Evolutionary conservation across 2,329 filamentous ascomycete species (phyloP), one percentile per base, ranked within the genome.

Genomic region (Botrytis elliptica): DNA sequence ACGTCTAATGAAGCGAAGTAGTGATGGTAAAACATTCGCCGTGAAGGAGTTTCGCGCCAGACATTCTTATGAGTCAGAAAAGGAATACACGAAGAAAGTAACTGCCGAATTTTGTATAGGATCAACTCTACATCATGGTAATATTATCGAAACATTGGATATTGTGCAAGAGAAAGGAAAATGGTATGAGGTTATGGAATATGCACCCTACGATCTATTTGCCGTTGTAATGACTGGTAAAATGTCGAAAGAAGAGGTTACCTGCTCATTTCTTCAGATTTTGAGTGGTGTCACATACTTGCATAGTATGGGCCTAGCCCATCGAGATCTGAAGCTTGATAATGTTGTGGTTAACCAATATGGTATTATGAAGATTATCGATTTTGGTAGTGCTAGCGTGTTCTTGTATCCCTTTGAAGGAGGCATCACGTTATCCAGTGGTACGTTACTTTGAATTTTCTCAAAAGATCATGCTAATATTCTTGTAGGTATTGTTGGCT

Each of bases 171-270:
- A 99, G 83, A 96, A 95, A 83, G 90, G 90, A 69, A 94, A 92
- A 77, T 99, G 96, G 94, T 99, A 94, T 80, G 95, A 98, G 81
- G 96, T 99, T 60, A 99, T 99, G 96, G 96, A 99, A 81, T 99
- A 97, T 80, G 96, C 95, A 18, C 96, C 96, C 0, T 99, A 87
- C 80, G 96, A 99, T 82, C 87, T 99, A 44, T 99, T 99, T 81
- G 96, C 96, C 20, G 97, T 97, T 77, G 96, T 99, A 77, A 99
- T 99, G 96, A 98, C 96, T 0, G 96, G 96, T 52, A 97, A 94
- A 84, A 99, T 99, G 96, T 89, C 90, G 59, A 90, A 94, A 74
- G 92, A 97, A 78, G 96, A 99, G 82, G 89, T 98, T 75, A 91
- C 91, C 5, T 99, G 96, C 83, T 92, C 91, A 75, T 98, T 97